phyloP scores from a whole-genome alignment of 257 asterid genomes.

The Misopates orontium region DNA sequence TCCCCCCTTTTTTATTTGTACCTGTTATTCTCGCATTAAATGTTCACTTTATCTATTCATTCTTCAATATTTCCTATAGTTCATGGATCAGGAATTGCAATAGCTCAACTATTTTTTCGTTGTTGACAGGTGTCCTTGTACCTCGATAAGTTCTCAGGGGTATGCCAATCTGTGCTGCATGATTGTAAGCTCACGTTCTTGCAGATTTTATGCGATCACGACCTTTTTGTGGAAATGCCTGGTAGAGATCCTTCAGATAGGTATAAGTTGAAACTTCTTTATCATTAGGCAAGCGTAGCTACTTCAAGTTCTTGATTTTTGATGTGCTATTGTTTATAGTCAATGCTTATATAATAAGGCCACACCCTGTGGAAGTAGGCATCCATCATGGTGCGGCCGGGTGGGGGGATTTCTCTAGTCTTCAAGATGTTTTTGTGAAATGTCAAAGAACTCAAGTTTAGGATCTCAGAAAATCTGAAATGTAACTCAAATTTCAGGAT shows the following conservation, averaged over 20 bases:
- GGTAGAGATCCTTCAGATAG: slow-evolving; percentile 99
- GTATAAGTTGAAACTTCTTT: slow-evolving; percentile 37
- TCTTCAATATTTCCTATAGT: slow-evolving; percentile 10
- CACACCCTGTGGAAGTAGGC: slow-evolving; percentile 1
- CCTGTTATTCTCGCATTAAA: slow-evolving; percentile 8
- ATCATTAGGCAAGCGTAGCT: slow-evolving; percentile 19
- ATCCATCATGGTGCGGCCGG: slow-evolving; percentile 18
- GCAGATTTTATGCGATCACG: slow-evolving; percentile 96
- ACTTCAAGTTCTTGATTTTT: slow-evolving; percentile 24
- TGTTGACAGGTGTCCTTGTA: slow-evolving; percentile 84
- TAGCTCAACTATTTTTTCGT: slow-evolving; percentile 27
- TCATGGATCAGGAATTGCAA: slow-evolving; percentile 11
- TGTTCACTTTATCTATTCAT: slow-evolving; percentile 8
- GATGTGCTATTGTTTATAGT: slow-evolving; percentile 13
- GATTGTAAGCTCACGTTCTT: slow-evolving; percentile 97
- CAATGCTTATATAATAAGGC: slow-evolving; percentile 11
- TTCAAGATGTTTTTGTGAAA: slow-evolving; percentile 13
- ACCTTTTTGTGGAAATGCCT: slow-evolving; percentile 99
- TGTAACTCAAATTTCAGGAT: not conserved
- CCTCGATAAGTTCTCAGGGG: slow-evolving; percentile 97
- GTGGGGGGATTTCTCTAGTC: not conserved
- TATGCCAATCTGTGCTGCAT: slow-evolving; percentile 89
- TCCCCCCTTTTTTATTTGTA: not conserved
- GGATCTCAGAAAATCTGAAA: slow-evolving; percentile 12
- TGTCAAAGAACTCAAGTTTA: slow-evolving; percentile 14